Evolutionary conservation across 1,139 yeast species (phyloP), one percentile per base, ranked within the genome.

Genomic region (Magnusiomyces sp.): DNA sequence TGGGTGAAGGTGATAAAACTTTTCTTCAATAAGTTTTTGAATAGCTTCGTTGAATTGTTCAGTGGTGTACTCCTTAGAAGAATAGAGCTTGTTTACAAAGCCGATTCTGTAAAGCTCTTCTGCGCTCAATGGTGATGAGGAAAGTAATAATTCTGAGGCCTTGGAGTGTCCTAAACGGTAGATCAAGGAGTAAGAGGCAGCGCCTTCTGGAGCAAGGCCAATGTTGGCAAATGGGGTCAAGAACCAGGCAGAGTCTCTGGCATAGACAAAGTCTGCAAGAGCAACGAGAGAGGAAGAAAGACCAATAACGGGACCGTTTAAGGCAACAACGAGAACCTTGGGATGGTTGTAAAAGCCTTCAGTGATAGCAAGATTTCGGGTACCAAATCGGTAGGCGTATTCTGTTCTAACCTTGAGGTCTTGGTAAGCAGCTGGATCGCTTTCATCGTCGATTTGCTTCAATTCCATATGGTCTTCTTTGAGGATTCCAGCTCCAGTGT

Each of bases 251-350:
- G 79, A 71, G 51, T 77, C 81, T 56, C 82, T 79, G 20, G 83
- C 84, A 61, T 85, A 86, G 33, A 88, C 73, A 58, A 88, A 74
- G 65, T 88, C 97, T 64, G 87, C 81, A 53, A 84, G 71, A 23
- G 84, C 78, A 31, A 87, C 82, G 49, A 88, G 67, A 0, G 90
- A 89, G 2, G 94, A 80, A 42, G 81, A 71, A 54, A 88, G 74
- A 0, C 97, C 97, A 56, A 88, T 77, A 11, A 81, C 95, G 0
- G 96, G 95, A 1, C 97, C 96, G 60, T 88, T 88, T 53, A 88
- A 72, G 11, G 92, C 90, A 39, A 81, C 80, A 27, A 82, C 82
- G 48, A 88, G 70, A 4, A 87, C 74, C 66, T 88, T 89, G 20
- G 75, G 70, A 65, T 88, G 96, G 60, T 79, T 77, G 58, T 79